phyloP scores from a whole-genome alignment of 495 filamentous ascomycete species.

The Patellaria atrata region DNA sequence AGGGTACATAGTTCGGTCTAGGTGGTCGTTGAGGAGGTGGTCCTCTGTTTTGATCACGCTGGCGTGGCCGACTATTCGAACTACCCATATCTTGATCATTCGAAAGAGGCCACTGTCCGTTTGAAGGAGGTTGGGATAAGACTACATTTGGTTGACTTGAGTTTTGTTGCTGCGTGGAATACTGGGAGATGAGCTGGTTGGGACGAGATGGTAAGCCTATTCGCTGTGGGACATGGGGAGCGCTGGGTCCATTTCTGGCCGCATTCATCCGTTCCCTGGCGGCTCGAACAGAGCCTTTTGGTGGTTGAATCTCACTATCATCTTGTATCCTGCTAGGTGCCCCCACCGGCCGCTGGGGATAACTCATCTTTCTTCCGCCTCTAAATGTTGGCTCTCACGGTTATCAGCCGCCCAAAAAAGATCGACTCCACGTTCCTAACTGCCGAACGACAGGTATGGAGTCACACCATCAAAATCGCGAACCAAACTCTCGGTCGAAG shows the following conservation, averaged over 20 bases:
- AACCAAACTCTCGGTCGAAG: too few species aligned
- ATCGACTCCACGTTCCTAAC: too few species aligned
- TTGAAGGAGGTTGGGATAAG: constrained; percentile 3
- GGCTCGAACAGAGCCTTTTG: constrained; percentile 19
- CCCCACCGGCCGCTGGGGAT: too few species aligned
- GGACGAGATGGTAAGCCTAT: constrained; percentile 14
- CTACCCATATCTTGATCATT: constrained; percentile 10
- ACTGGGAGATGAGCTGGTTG: constrained; percentile 18
- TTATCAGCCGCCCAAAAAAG: too few species aligned
- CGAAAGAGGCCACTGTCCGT: constrained; percentile 16
- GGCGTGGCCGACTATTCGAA: constrained; percentile 1
- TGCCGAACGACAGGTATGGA: too few species aligned
- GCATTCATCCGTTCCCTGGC: constrained; percentile 17
- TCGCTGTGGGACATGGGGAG: constrained; percentile 9
- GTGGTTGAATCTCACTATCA: constrained; percentile 1
- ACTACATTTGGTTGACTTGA: constrained; percentile 4
- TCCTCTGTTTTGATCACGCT: constrained; percentile 21
- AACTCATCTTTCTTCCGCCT: too few species aligned
- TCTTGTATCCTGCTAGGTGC: too few species aligned
- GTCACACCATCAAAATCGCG: too few species aligned
- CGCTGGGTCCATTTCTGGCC: constrained; percentile 5
- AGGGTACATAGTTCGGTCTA: constrained; percentile 45
- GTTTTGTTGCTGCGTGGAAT: constrained; percentile 11
- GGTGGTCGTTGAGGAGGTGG: constrained; percentile 54
- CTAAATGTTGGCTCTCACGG: too few species aligned